A percentile compares a stretch with the other conserved stretches of the same genome.
These are phyloP conservation scores for Malus sieversii DNA, from an alignment of 306 rosid genomes.

Conservation along the genomic window DNA sequence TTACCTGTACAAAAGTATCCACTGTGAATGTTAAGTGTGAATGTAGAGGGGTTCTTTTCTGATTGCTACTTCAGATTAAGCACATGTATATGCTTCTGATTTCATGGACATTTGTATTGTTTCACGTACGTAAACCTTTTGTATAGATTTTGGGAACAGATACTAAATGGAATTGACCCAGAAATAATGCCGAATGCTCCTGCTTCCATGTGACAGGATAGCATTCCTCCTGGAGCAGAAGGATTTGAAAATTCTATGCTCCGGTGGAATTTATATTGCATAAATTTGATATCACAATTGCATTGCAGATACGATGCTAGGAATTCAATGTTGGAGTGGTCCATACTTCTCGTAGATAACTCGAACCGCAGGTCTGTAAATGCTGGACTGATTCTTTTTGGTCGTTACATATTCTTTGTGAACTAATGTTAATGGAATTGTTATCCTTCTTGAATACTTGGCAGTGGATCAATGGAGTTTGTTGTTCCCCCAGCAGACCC, in stretches of 20 bases:
- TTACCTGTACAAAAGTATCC: not conserved
- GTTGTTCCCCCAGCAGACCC: slow-evolving; percentile 87
- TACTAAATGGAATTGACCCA: not conserved
- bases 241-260: not conserved
- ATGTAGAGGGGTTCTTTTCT: not conserved
- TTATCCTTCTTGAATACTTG: slow-evolving; percentile 10
- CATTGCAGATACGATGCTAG: slow-evolving; percentile 72
- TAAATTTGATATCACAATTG: not conserved
- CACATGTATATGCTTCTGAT: not conserved
- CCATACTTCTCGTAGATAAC: slow-evolving; percentile 75
- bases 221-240: not conserved
- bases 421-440: not conserved
- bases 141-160: not conserved
- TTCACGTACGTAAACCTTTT: not conserved
- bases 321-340: slow-evolving; percentile 87
- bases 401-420: not conserved
- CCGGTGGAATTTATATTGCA: not conserved
- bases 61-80: not conserved
- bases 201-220: not conserved
- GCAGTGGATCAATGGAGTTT: slow-evolving; percentile 92
- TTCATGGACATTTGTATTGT: not conserved
- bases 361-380: slow-evolving; percentile 76
- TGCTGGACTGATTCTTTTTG: not conserved
- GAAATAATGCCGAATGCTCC: not conserved
- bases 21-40: not conserved